These are phyloP conservation scores for Cardamine occulta DNA, from an alignment of 345 rosid species.

Conservation along the genomic window DNA sequence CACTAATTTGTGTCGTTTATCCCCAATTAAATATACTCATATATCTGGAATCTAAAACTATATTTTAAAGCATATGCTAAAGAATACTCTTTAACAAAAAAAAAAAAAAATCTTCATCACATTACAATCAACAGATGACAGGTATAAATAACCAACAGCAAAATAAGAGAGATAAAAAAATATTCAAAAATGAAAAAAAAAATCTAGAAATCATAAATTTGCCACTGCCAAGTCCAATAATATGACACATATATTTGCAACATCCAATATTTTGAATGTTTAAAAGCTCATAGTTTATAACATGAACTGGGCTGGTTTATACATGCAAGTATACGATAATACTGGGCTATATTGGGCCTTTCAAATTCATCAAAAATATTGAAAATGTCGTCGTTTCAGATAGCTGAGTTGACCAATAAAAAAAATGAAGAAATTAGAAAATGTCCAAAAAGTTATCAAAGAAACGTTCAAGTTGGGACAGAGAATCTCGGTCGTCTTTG, in stretches of 20 bases:
- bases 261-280: neutral
- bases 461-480: constrained; percentile 43
- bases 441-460: constrained; percentile 19
- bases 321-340: neutral
- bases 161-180: neutral
- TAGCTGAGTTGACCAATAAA: neutral
- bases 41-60: constrained; percentile 11
- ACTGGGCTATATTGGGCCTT: neutral
- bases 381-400: neutral
- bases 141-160: neutral
- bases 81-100: neutral
- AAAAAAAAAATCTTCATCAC: neutral
- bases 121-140: constrained; percentile 4
- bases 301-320: neutral
- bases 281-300: neutral
- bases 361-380: neutral
- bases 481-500: constrained; percentile 47
- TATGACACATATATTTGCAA: neutral
- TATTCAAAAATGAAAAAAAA: neutral
- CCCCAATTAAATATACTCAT: neutral
- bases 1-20: constrained; percentile 29
- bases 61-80: constrained; percentile 28
- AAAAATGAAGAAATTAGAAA: neutral
- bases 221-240: neutral
- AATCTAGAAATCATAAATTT: neutral